These are phyloP conservation scores for Sistotremastrum niveocremeum DNA, from an alignment of 768 basidiomycete genomes.

Conservation along the genomic window DNA sequence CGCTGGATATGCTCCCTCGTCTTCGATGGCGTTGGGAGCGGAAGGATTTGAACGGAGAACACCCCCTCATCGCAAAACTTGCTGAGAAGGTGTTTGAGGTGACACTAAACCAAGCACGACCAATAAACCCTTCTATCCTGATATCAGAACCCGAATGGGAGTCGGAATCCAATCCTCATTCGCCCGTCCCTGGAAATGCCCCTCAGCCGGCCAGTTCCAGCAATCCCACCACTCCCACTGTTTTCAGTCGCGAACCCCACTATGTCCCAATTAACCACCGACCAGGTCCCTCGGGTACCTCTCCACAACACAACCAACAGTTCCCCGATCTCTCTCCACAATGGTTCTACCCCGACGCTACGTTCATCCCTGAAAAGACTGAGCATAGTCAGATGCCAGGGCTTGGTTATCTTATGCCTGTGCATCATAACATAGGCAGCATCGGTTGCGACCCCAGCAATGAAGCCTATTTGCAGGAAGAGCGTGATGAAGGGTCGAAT, in stretches of 20 bases:
- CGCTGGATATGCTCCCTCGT: conserved; percentile 76
- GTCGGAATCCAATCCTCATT: conserved; percentile 22
- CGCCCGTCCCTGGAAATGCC: conserved; percentile 13
- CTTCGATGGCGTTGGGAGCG: conserved; percentile 91
- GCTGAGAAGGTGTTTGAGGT: conserved; percentile 71
- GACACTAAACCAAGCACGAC: conserved; percentile 46
- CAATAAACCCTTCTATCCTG: conserved; percentile 30
- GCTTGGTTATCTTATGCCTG: conserved; percentile 32
- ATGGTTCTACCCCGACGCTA: conserved; percentile 21
- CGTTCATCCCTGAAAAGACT: conserved; percentile 22
- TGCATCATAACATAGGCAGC: conserved; percentile 15
- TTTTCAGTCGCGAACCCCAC: conserved; percentile 25
- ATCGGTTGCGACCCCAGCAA: conserved; percentile 13
- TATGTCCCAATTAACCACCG: conserved; percentile 15
- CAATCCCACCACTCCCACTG: conserved; percentile 24
- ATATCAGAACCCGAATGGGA: conserved; percentile 43
- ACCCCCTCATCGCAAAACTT: conserved; percentile 73
- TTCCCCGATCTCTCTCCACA: conserved; percentile 14
- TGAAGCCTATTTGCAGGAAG: conserved; percentile 58
- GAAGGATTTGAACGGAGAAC: conserved; percentile 64
- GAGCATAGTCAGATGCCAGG: conserved; percentile 12
- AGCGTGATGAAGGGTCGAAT: conserved; percentile 27
- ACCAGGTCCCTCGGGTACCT: conserved; percentile 27
- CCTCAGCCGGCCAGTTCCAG: conserved; percentile 14
- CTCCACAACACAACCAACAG: conserved; percentile 33